These are phyloP conservation scores for Phalaenopsis aphrodite DNA, from an alignment of 106 monocot genomes.

Conservation along the genomic window DNA sequence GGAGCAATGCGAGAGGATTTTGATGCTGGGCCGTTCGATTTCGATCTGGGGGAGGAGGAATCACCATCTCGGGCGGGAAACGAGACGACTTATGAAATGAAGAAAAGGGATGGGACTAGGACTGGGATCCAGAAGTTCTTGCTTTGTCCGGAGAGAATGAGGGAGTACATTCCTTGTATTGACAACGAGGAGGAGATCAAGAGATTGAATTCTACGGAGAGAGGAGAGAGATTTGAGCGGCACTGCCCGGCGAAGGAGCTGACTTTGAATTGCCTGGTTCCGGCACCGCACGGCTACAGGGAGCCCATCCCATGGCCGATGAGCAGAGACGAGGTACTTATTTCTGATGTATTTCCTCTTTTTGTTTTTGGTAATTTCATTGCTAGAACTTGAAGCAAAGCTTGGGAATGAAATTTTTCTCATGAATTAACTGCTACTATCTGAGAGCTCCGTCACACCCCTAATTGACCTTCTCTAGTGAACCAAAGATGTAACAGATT, in stretches of 20 bases:
- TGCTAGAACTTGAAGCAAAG: neutral
- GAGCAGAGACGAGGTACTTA: slow-evolving; percentile 83
- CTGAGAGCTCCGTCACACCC: neutral
- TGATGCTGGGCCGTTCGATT: slow-evolving; percentile 31
- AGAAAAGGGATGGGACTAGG: slow-evolving; percentile 4
- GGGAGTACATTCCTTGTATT: slow-evolving; percentile 90
- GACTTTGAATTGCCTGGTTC: slow-evolving; percentile 64
- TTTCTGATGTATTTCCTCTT: neutral
- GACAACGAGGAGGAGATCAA: slow-evolving; percentile 67
- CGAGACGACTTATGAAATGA: neutral
- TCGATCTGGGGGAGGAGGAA: slow-evolving; percentile 34
- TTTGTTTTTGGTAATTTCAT: slow-evolving; percentile 3
- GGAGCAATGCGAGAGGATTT: slow-evolving; percentile 71
- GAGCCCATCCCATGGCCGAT: slow-evolving; percentile 81
- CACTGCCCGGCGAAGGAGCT: slow-evolving; percentile 62
- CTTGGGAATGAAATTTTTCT: neutral
- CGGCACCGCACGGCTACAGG: slow-evolving; percentile 68
- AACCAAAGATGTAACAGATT: too few relatives aligned
- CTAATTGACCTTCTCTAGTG: too few relatives aligned
- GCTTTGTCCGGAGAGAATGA: slow-evolving; percentile 59
- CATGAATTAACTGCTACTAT: neutral
- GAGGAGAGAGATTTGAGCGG: slow-evolving; percentile 84
- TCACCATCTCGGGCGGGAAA: neutral
- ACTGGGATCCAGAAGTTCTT: slow-evolving; percentile 38
- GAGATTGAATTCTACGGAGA: slow-evolving; percentile 49